A percentile compares a stretch with the other conserved stretches of the same genome.
phyloP scores from a whole-genome alignment of 2,329 filamentous ascomycete species.

The Tricladium varicosporioides region DNA sequence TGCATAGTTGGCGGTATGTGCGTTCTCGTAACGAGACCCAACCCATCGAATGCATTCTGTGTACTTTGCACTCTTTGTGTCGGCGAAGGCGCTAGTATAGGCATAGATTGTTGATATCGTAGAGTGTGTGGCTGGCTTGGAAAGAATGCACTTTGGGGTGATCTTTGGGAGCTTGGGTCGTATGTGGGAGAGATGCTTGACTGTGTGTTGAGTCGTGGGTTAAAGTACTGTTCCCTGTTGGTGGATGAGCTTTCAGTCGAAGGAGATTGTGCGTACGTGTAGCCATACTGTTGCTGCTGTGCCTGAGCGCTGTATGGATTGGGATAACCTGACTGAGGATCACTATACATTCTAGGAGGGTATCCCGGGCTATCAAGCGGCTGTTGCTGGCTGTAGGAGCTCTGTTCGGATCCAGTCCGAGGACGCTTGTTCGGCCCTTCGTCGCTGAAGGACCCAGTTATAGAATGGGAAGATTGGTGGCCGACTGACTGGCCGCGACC shows the following conservation, averaged over 20 bases:
- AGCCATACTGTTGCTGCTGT: conserved; percentile 14
- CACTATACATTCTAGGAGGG: conserved; percentile 13
- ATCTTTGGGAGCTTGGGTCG: conserved; percentile 18
- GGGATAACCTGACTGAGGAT: conserved; percentile 9
- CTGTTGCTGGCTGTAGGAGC: conserved; percentile 19
- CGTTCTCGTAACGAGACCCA: conserved; percentile 6
- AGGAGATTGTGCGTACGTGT: conserved; percentile 16
- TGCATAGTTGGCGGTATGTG: conserved; percentile 6
- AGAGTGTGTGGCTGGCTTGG: conserved; percentile 12
- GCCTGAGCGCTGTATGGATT: conserved; percentile 11
- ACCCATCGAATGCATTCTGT: conserved; percentile 3
- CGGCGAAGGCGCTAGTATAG: conserved; percentile 5
- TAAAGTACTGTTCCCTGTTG: conserved; percentile 18
- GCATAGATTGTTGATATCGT: conserved; percentile 4
- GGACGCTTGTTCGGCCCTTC: conserved; percentile 21
- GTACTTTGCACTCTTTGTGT: conserved; percentile 8
- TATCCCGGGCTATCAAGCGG: conserved; percentile 17
- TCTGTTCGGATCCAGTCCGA: conserved; percentile 22
- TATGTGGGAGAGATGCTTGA: conserved; percentile 15
- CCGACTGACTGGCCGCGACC: conserved; percentile 14
- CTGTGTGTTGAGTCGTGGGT: conserved; percentile 15
- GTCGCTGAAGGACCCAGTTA: conserved; percentile 14
- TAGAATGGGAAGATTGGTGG: conserved; percentile 17
- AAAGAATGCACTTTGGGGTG: conserved; percentile 17
- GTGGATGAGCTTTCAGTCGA: conserved; percentile 8